Evolutionary conservation across 2,329 filamentous ascomycete genomes (phyloP), one percentile per base, ranked within the genome.

Genomic region (Pyricularia pennisetigena): DNA sequence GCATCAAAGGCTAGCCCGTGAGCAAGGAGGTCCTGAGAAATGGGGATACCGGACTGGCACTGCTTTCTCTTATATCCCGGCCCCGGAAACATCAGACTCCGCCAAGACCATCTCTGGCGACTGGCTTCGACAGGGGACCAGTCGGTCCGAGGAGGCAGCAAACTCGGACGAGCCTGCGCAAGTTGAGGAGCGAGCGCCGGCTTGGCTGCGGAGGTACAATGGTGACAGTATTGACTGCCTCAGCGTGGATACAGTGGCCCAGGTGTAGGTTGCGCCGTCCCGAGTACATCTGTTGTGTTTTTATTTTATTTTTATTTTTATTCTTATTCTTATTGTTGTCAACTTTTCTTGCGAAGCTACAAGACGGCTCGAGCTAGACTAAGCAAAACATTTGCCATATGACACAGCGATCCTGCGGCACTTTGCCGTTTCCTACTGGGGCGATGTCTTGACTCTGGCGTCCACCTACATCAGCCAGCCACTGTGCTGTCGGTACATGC

Each of bases 401-500:
- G 41, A n/a, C 26, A n/a, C n/a, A 71, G 69, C 1, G 89, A 94
- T 72, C 91, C 92, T 0, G 74, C 87, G 12, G 80, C 81, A 61
- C 80, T 94, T 20, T 93, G 87, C 70, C 79, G 84, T 64, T 93
- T 88, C 74, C 80, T 95, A 1, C 78, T 92, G 12, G 75, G 82
- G 16, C 76, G 83, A 70, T 88, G 86, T 70, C 73, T 82, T 20
- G 77, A 80, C 28, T 80, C 83, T 26, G 90, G 90, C 16, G 89
- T 93, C 3, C 80, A 82, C 24, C 75, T 94, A 10, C 86, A 92
- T 73, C 83, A 92, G 59, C 90, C 89, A 0, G 87, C 87, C 4
- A 81, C 78, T 30, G 85, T 86, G 1, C 78, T 85, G 0, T 82
- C 81, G 0, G 74, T 91, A 6, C 75, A 79, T 20, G 82, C 79